phyloP scores from a whole-genome alignment of 257 asterid genomes.

The Cynanchum wilfordii region DNA sequence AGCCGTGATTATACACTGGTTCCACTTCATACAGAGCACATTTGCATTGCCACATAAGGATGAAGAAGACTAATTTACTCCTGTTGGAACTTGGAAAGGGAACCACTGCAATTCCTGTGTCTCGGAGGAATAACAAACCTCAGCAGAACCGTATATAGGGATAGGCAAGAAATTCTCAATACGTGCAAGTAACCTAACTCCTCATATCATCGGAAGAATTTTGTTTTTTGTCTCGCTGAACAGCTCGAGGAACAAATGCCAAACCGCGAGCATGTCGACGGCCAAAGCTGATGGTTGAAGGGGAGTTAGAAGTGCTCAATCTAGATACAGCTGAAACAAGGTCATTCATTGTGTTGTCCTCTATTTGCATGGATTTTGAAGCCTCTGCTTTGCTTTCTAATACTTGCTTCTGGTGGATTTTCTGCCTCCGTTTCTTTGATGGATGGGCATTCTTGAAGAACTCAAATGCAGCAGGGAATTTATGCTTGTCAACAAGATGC shows the following conservation, averaged over 20 bases:
- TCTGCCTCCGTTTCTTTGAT: constrained; percentile 85
- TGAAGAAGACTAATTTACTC: background rate
- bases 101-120: background rate
- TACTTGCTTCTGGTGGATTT: constrained; percentile 36
- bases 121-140: too few species aligned
- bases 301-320: constrained; percentile 77
- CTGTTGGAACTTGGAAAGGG: background rate
- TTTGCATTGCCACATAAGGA: background rate
- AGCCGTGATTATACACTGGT: background rate
- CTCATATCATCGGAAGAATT: constrained; percentile 21
- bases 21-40: background rate
- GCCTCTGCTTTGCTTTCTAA: constrained; percentile 26
- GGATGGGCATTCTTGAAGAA: constrained; percentile 74
- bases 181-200: constrained; percentile 4
- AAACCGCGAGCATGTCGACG: constrained; percentile 62
- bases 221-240: constrained; percentile 48
- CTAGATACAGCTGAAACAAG: constrained; percentile 81
- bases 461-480: constrained; percentile 73
- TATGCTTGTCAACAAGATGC: constrained; percentile 85
- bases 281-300: constrained; percentile 79
- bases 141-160: background rate
- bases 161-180: background rate
- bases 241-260: constrained; percentile 64
- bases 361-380: constrained; percentile 67
- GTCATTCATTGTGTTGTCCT: constrained; percentile 54